phyloP scores from a whole-genome alignment of 148 eudicot genomes.

The Suaeda aralocaspica region DNA sequence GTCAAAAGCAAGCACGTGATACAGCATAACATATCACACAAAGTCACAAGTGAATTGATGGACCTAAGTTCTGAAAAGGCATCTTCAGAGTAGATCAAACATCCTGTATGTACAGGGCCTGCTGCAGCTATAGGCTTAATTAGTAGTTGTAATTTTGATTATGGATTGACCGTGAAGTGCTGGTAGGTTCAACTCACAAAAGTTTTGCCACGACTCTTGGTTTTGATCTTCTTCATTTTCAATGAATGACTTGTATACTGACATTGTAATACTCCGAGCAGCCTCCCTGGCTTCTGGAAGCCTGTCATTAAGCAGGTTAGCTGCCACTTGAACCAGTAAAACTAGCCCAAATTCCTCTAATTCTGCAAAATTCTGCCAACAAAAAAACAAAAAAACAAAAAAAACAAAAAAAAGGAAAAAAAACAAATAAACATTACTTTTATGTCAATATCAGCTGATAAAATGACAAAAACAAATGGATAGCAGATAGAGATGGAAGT shows the following conservation, averaged over 20 bases:
- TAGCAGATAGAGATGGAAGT: neutral
- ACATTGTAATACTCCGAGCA: slow-evolving; percentile 59
- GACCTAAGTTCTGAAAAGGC: slow-evolving; percentile 19
- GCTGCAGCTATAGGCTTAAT: slow-evolving; percentile 18
- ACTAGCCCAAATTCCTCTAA: slow-evolving; percentile 70
- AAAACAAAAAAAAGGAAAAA: neutral
- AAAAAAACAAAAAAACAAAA: neutral
- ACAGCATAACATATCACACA: slow-evolving; percentile 14
- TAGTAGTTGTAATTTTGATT: slow-evolving; percentile 44
- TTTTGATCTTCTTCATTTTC: slow-evolving; percentile 47
- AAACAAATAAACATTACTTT: neutral
- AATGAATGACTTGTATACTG: slow-evolving; percentile 39
- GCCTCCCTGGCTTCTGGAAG: slow-evolving; percentile 99
- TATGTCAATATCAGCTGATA: neutral
- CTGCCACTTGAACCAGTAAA: slow-evolving; percentile 51
- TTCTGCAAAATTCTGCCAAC: slow-evolving; percentile 43
- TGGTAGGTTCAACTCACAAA: slow-evolving; percentile 73
- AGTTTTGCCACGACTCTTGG: slow-evolving; percentile 76
- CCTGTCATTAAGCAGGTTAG: slow-evolving; percentile 67
- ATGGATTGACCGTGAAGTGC: slow-evolving; percentile 72
- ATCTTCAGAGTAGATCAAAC: slow-evolving; percentile 25
- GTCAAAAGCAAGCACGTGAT: slow-evolving; percentile 11
- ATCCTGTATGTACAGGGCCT: slow-evolving; percentile 21
- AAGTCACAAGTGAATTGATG: neutral
- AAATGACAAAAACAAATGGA: neutral